Evolutionary conservation across 331 rosid species (phyloP), one percentile per base, ranked within the genome.

Genomic region (Rhamnella rubrinervis): DNA sequence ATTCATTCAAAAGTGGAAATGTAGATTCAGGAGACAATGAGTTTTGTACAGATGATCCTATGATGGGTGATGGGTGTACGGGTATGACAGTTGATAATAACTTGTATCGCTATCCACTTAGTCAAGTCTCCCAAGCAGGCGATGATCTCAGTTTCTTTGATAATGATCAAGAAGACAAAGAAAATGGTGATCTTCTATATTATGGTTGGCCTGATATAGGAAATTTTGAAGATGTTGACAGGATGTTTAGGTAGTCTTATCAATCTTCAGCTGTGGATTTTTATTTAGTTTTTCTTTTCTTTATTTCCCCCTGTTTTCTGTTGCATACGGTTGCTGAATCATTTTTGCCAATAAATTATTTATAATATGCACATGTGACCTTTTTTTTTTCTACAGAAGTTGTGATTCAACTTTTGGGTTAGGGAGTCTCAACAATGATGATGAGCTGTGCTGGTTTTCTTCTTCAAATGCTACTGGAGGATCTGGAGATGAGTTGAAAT

Each of bases 221-320:
- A 72, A 82, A 85, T 65, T 91, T 88, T 80, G 97, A 88, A 77
- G 97, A 91, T 61, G 87, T 91, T 61, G 93, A 88, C 82, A 82
- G 87, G 84, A 86, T 91, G 92, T 85, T 91, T 68, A 77, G 87
- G 97, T 91, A 83, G 51, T 75, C 66, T 61, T 75, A 66, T 61
- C 46, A 70, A 61, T 37, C 81, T 61, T 81, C 71, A 60, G 57
- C 49, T 71, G 50, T n/a, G 35, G 50, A 59, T 17, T 59, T 38
- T 13, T 39, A n/a, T 7, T 10, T 38, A 20, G 23, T 23, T 23
- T 23, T 49, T 26, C 38, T 40, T 18, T 44, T 51, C 46, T 64
- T 68, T 75, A 40, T 67, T 62, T 49, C 23, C 60, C 23, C 56
- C 66, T 60, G 62, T 66, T 31, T 31, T 31, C 6, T 31, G 5